Evolutionary conservation across 2,329 filamentous ascomycete genomes (phyloP).

Genomic region (Xylariaceae sp.): DNA sequence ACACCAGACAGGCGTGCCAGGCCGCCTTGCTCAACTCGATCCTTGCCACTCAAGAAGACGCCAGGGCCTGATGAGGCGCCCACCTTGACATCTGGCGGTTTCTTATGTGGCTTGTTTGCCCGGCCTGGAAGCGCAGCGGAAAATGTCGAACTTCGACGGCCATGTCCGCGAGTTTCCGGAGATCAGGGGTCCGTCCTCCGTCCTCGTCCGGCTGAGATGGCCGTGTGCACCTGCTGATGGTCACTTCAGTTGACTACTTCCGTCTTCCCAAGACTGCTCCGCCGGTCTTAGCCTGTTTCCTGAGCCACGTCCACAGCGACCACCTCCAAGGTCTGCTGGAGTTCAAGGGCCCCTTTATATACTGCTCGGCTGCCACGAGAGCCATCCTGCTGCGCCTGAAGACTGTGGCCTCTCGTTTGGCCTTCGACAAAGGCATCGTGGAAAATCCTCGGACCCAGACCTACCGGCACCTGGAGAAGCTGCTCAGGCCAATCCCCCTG

Average conservation of each 20-base stretch:
- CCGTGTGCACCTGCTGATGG: conserved; percentile 4
- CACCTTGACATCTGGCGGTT: too few relatives aligned
- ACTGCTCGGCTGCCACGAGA: conserved; percentile 78
- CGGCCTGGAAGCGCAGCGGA: too few relatives aligned
- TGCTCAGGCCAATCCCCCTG: conserved; percentile 73
- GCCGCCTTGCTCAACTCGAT: too few relatives aligned
- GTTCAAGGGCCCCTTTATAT: conserved; percentile 75
- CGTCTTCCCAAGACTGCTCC: conserved; percentile 45
- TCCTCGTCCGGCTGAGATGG: neutral
- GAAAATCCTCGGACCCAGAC: conserved; percentile 62
- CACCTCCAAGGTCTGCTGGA: conserved; percentile 76
- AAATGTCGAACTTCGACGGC: conserved; percentile 74
- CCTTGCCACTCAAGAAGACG: too few relatives aligned
- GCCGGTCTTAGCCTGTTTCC: conserved; percentile 72
- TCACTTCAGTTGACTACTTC: conserved; percentile 68
- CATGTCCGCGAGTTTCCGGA: conserved; percentile 69
- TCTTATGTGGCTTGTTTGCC: too few relatives aligned
- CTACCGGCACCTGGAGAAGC: conserved; percentile 65
- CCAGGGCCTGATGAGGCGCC: too few relatives aligned
- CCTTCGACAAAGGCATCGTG: conserved; percentile 68
- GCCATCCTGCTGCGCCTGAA: conserved; percentile 77
- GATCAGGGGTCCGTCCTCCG: conserved; percentile 51
- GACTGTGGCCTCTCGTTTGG: conserved; percentile 71
- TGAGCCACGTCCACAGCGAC: conserved; percentile 90
- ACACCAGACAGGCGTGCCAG: too few relatives aligned